Evolutionary conservation across 2,329 filamentous ascomycete species (phyloP).

Genomic region (Ophiostoma sp.): DNA sequence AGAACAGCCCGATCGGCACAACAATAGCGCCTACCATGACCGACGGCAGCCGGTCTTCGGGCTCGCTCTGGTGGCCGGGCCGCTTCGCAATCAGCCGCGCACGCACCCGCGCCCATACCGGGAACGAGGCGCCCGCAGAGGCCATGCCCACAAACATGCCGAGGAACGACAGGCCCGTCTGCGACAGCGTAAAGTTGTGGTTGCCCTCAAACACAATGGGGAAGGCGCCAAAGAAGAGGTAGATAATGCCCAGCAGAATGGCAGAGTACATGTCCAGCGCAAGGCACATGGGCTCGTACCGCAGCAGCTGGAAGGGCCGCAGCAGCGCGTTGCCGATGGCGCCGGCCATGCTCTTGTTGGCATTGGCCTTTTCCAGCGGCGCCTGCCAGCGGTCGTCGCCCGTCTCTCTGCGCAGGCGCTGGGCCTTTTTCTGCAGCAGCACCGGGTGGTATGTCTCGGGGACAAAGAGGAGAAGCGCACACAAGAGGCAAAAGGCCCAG

Average conservation of each 20-base stretch:
- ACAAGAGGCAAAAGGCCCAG: slow-evolving; percentile 63
- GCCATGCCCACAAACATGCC: slow-evolving; percentile 66
- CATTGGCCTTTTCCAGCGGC: slow-evolving; percentile 60
- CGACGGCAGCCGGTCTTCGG: slow-evolving; percentile 78
- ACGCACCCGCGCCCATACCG: slow-evolving; percentile 61
- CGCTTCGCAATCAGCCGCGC: slow-evolving; percentile 51
- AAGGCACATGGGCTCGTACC: slow-evolving; percentile 79
- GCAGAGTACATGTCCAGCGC: slow-evolving; percentile 77
- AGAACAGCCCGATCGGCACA: slow-evolving; percentile 76
- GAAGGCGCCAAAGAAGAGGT: slow-evolving; percentile 88
- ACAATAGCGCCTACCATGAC: slow-evolving; percentile 68
- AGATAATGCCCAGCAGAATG: slow-evolving; percentile 79
- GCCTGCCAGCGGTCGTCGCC: slow-evolving; percentile 72
- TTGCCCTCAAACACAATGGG: slow-evolving; percentile 69
- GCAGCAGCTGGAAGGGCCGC: slow-evolving; percentile 72
- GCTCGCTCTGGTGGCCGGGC: slow-evolving; percentile 59
- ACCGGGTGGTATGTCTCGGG: slow-evolving; percentile 85
- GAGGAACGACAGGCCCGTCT: slow-evolving; percentile 73
- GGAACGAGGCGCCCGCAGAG: slow-evolving; percentile 55
- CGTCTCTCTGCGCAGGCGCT: slow-evolving; percentile 63
- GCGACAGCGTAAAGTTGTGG: slow-evolving; percentile 72
- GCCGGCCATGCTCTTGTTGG: slow-evolving; percentile 55
- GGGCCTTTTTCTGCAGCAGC: slow-evolving; percentile 67
- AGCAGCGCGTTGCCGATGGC: slow-evolving; percentile 57
- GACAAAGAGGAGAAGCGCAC: slow-evolving; percentile 63